Conservation (phyloP, 179 eudicot genomes). For the Silene coronaria region DNA sequence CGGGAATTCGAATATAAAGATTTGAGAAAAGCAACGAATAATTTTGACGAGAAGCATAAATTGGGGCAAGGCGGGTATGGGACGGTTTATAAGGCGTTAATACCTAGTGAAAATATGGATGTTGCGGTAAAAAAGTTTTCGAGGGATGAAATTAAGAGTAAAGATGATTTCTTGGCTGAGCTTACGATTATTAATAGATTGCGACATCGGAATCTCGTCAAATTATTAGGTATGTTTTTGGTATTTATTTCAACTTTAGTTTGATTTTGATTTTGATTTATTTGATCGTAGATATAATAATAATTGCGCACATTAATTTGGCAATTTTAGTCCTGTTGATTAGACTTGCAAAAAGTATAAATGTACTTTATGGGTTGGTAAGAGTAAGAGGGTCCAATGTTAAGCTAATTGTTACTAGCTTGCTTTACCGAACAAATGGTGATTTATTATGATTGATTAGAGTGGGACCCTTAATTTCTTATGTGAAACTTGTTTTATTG, state of each 20-base stretch:
- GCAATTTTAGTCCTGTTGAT: too few species aligned
- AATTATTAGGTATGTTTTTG: constrained; percentile 51
- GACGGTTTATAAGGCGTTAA: constrained; percentile 48
- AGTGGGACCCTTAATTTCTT: too few species aligned
- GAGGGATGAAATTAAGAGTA: constrained; percentile 67
- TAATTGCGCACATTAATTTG: too few species aligned
- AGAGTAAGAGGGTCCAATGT: too few species aligned
- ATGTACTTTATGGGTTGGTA: too few species aligned
- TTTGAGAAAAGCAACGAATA: constrained; percentile 60
- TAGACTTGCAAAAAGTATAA: too few species aligned
- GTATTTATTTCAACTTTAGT: not conserved
- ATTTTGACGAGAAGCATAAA: constrained; percentile 59
- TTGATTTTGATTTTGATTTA: not conserved
- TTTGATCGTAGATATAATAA: too few species aligned
- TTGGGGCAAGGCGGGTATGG: constrained; percentile 87
- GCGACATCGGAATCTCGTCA: constrained; percentile 74
- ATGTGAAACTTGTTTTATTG: too few species aligned
- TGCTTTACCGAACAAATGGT: too few species aligned
- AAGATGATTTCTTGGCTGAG: constrained; percentile 80
- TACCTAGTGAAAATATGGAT: constrained; percentile 43
- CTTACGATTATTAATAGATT: constrained; percentile 82
- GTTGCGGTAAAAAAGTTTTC: constrained; percentile 80
- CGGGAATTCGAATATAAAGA: constrained; percentile 58
- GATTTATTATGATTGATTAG: too few species aligned
- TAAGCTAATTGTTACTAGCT: too few species aligned